Conservation (phyloP, 108 stramenopile species). For the Fistulifera pelliculosa region DNA sequence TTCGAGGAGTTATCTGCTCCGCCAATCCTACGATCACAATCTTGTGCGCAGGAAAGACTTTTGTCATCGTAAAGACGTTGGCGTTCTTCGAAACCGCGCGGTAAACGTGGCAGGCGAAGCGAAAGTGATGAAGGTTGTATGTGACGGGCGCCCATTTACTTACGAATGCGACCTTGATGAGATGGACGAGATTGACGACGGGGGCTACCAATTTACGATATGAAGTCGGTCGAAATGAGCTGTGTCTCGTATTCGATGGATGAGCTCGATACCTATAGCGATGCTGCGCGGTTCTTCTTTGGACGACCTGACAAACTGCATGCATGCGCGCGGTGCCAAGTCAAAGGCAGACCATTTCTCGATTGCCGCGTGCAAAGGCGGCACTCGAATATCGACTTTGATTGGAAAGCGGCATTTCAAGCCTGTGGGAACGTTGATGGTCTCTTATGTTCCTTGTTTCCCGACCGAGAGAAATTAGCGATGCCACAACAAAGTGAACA, state of each 20-base stretch:
- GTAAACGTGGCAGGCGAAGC: no score
- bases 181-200: background rate
- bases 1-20: background rate
- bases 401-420: constrained; percentile 20
- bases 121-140: background rate
- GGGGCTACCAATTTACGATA: background rate
- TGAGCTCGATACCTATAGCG: constrained; percentile 6
- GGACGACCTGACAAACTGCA: constrained; percentile 16
- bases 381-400: constrained; percentile 45
- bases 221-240: background rate
- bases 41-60: constrained; percentile 5
- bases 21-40: constrained; percentile 11
- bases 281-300: constrained; percentile 16
- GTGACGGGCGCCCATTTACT: background rate
- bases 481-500: background rate
- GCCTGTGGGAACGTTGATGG: constrained; percentile 25
- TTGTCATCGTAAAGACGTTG: no score
- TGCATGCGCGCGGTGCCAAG: constrained; percentile 38
- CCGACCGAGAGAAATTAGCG: background rate
- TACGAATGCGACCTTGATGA: background rate
- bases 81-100: no score
- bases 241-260: background rate
- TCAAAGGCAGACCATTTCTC: constrained; percentile 8
- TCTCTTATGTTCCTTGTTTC: constrained; percentile 18
- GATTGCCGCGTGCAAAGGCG: constrained; percentile 25